Percentiles rank a stretch among this genome's conserved stretches.
phyloP scores from a whole-genome alignment of 2,329 filamentous ascomycete genomes.

The Alternaria atra region DNA sequence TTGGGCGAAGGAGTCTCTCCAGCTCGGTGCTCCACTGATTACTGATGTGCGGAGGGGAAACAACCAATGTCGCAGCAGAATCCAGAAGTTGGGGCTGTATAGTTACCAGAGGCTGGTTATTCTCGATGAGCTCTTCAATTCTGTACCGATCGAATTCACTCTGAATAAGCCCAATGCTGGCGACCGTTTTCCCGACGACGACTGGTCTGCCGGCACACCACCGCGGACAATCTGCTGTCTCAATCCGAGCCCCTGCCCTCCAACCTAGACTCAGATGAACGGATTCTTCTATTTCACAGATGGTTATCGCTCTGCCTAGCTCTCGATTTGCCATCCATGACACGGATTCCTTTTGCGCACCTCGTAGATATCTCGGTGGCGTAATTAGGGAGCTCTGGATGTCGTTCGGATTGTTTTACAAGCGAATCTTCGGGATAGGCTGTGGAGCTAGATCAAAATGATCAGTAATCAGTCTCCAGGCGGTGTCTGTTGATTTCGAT shows the following conservation, averaged over 20 bases:
- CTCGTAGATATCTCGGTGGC: constrained; percentile 51
- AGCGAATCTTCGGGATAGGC: constrained; percentile 51
- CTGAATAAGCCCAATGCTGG: constrained; percentile 66
- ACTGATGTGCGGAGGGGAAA: constrained; percentile 65
- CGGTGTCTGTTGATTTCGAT: constrained; percentile 33
- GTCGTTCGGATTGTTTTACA: constrained; percentile 55
- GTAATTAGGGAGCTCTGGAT: constrained; percentile 42
- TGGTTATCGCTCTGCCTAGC: constrained; percentile 22
- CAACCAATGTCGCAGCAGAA: constrained; percentile 61
- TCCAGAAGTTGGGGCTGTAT: constrained; percentile 47
- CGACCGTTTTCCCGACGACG: constrained; percentile 73
- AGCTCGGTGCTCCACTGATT: constrained; percentile 68
- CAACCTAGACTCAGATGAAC: constrained; percentile 61
- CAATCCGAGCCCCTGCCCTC: constrained; percentile 65
- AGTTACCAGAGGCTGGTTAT: constrained; percentile 14
- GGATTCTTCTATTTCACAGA: constrained; percentile 66
- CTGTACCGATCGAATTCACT: constrained; percentile 47
- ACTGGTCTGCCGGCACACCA: constrained; percentile 70
- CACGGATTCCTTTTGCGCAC: constrained; percentile 65
- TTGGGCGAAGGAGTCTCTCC: constrained; percentile 57
- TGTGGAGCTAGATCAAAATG: constrained; percentile 49
- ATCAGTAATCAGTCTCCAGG: constrained; percentile 60
- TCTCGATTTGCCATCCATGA: constrained; percentile 70
- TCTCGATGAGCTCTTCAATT: constrained; percentile 19
- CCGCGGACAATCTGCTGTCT: constrained; percentile 59